Percentiles rank a stretch among this genome's conserved stretches.
Evolutionary conservation across 2,329 filamentous ascomycete genomes (phyloP).

Genomic region (Pezicula rhizophila): DNA sequence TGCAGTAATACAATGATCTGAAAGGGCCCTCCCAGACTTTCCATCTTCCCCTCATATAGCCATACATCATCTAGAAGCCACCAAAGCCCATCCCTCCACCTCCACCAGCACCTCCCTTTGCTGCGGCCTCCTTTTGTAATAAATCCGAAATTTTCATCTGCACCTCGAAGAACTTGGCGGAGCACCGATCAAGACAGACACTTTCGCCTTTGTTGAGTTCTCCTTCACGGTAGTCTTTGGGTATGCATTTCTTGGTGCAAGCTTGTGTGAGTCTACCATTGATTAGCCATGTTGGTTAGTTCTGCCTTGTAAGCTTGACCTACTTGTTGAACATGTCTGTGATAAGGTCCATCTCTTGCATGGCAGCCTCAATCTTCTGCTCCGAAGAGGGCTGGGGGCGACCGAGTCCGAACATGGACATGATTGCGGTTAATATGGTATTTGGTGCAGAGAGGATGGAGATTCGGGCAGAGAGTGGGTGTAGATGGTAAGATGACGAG

Average conservation of each 20-base stretch:
- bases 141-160: conserved; percentile 97
- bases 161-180: conserved; percentile 97
- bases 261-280: conserved; percentile 70
- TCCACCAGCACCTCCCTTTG: conserved; percentile 49
- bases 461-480: conserved; percentile 2
- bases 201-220: conserved; percentile 99
- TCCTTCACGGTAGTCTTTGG: conserved; percentile 84
- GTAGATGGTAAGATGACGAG: conserved; percentile 1
- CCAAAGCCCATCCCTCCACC: conserved; percentile 44
- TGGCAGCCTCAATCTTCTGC: conserved; percentile 94
- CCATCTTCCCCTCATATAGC: background rate
- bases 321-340: conserved; percentile 98
- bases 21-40: background rate
- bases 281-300: conserved; percentile 4
- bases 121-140: conserved; percentile 81
- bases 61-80: conserved; percentile 29
- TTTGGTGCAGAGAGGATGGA: background rate
- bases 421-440: conserved; percentile 31
- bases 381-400: conserved; percentile 84
- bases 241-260: conserved; percentile 92
- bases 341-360: conserved; percentile 96
- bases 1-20: background rate
- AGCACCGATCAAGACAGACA: conserved; percentile 96
- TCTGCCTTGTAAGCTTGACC: conserved; percentile 9
- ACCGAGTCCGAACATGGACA: conserved; percentile 70